Conservation (phyloP, 83 land plant species). For the Picea abies region DNA sequence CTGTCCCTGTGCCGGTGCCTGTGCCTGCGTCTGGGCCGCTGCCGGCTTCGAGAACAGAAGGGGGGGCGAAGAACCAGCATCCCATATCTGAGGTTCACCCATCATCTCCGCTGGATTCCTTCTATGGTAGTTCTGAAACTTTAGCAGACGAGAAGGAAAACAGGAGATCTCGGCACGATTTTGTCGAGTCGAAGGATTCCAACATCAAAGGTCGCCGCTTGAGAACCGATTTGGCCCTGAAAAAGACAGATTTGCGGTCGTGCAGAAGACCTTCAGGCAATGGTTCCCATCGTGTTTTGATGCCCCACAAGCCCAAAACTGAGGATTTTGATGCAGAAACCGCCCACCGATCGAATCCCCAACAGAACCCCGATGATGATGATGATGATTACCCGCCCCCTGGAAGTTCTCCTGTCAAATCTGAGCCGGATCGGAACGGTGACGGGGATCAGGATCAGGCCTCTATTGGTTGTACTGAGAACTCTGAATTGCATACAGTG, state of each 20-base stretch:
- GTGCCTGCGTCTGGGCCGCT: too few relatives aligned
- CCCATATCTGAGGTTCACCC: not conserved
- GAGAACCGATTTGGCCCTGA: not conserved
- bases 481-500: not conserved
- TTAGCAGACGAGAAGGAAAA: constrained; percentile 3
- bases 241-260: not conserved
- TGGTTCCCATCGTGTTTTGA: not conserved
- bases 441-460: not conserved
- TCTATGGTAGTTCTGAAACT: constrained; percentile 13
- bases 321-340: too few relatives aligned
- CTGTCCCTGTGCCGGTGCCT: not conserved
- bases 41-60: not conserved
- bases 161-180: constrained; percentile 2
- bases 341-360: not conserved
- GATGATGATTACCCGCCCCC: not conserved
- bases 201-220: too few relatives aligned
- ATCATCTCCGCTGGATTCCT: constrained; percentile 2
- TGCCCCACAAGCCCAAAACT: not conserved
- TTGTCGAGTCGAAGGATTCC: not conserved
- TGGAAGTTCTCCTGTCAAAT: too few relatives aligned
- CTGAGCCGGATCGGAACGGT: too few relatives aligned
- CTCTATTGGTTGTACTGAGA: not conserved
- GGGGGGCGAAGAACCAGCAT: not conserved
- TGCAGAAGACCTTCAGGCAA: not conserved
- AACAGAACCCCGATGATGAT: not conserved